Conservation (phyloP, 129 eudicot species). For the carrot (Daucus carota) region DNA sequence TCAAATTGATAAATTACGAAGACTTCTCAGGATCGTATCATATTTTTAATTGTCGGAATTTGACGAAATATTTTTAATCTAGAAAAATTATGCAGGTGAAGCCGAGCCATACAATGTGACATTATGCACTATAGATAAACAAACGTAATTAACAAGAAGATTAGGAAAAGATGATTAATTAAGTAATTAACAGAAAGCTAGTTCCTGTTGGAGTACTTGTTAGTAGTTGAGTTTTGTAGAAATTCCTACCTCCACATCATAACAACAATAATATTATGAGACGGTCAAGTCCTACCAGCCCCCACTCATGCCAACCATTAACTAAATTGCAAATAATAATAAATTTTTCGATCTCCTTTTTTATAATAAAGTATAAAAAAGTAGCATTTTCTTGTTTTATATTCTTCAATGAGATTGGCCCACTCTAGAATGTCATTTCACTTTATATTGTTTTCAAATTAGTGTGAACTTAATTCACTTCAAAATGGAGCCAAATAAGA, state of each 20-base stretch:
- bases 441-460: background rate
- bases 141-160: background rate
- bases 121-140: background rate
- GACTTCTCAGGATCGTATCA: no score
- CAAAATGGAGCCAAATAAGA: no score
- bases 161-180: background rate
- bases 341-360: background rate
- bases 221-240: slow-evolving; percentile 10
- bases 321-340: background rate
- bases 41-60: no score
- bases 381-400: slow-evolving; percentile 1
- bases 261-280: slow-evolving; percentile 21
- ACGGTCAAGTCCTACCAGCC: slow-evolving; percentile 76
- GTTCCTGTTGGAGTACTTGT: background rate
- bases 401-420: slow-evolving; percentile 8
- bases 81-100: no score
- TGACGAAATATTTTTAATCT: no score
- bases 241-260: slow-evolving; percentile 19
- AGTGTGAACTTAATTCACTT: background rate
- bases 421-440: background rate
- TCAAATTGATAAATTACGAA: no score
- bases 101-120: background rate
- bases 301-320: slow-evolving; percentile 18
- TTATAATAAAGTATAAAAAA: background rate
- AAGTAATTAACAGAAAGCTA: background rate